These are phyloP conservation scores for Ogataea haglerorum DNA, from an alignment of 805 yeast species.

Conservation along the genomic window DNA sequence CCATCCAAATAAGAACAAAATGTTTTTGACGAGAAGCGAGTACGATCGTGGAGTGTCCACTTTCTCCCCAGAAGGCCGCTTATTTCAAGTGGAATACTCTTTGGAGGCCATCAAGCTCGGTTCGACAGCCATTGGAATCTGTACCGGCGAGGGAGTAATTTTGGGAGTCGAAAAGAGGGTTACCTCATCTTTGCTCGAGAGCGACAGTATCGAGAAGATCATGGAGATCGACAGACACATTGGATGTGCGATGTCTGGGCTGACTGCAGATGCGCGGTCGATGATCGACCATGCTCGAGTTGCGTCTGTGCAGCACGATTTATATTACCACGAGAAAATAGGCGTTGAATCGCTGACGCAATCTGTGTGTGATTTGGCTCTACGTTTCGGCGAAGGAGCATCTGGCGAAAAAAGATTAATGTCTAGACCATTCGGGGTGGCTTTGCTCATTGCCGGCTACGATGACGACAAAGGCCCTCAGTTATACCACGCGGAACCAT, in stretches of 20 bases:
- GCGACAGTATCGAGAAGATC: conserved; percentile 91
- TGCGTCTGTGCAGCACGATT: conserved; percentile 77
- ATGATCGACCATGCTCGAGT: conserved; percentile 99
- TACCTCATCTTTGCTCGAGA: conserved; percentile 85
- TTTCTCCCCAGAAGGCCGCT: conserved; percentile 97
- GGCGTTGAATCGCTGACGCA: conserved; percentile 93
- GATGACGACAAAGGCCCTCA: conserved; percentile 95
- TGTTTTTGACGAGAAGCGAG: conserved; percentile 99
- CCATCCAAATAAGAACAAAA: conserved; percentile 28
- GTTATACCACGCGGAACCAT: conserved; percentile 97
- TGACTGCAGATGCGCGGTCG: conserved; percentile 97
- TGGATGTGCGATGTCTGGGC: conserved; percentile 98
- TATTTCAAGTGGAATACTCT: conserved; percentile 97
- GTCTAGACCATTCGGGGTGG: conserved; percentile 99
- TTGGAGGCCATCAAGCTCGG: conserved; percentile 95
- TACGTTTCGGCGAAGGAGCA: conserved; percentile 96
- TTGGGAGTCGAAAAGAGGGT: conserved; percentile 97
- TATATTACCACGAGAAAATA: conserved; percentile 89
- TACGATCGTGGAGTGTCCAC: conserved; percentile 99
- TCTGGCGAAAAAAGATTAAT: conserved; percentile 90
- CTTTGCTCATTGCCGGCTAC: conserved; percentile 89
- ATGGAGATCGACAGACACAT: conserved; percentile 91
- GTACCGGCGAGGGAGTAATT: conserved; percentile 93
- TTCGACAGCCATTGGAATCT: conserved; percentile 97
- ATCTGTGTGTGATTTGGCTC: conserved; percentile 93